Conservation (phyloP, 305 asterid species). For the Fraxinus xanthoxyloides region DNA sequence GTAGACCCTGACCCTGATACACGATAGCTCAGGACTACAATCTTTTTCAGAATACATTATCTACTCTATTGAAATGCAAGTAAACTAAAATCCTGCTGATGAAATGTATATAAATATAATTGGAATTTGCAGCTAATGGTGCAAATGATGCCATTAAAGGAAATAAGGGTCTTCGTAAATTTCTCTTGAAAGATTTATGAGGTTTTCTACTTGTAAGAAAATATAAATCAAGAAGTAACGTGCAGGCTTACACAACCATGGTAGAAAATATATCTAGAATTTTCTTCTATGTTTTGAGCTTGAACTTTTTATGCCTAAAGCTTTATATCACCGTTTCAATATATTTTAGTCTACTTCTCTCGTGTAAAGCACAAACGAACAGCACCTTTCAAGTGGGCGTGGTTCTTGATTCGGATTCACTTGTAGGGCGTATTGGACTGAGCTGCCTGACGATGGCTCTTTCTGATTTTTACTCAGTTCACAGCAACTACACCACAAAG, state of each 20-base stretch:
- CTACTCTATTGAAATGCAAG: background rate
- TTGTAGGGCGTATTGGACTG: slow-evolving; percentile 34
- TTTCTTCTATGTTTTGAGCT: background rate
- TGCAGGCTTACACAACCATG: background rate
- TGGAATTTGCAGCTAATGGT: background rate
- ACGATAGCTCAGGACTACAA: background rate
- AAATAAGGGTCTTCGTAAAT: background rate
- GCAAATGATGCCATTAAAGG: background rate
- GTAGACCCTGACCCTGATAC: background rate
- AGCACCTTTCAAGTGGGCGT: slow-evolving; percentile 37
- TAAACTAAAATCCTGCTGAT: background rate
- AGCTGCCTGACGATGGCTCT: slow-evolving; percentile 35
- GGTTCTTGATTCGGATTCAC: slow-evolving; percentile 34
- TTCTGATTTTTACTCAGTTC: slow-evolving; percentile 33
- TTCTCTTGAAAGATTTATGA: background rate
- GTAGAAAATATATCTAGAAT: background rate
- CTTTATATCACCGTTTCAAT: background rate
- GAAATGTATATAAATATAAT: background rate
- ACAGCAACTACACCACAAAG: slow-evolving; percentile 30
- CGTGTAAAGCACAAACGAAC: slow-evolving; percentile 25
- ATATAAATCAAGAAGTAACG: background rate
- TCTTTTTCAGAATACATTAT: background rate
- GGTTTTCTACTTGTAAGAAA: background rate
- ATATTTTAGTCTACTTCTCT: background rate
- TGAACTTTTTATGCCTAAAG: background rate